Conservation (phyloP, 2,329 filamentous ascomycete species). For the Dothidotthia symphoricarpi region DNA sequence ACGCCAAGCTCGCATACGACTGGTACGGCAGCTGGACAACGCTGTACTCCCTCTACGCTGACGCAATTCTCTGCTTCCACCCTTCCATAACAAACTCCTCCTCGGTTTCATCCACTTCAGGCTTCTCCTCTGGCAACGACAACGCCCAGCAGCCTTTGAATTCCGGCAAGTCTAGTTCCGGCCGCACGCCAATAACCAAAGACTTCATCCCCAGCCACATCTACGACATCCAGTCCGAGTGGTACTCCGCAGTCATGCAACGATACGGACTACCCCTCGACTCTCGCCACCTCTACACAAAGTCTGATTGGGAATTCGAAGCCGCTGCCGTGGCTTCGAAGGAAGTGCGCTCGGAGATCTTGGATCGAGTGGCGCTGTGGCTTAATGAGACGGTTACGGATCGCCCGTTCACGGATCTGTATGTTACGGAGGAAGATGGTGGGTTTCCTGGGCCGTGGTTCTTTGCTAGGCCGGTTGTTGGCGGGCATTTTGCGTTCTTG, state of each 20-base stretch:
- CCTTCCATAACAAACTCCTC: slow-evolving; percentile 48
- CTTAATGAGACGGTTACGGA: slow-evolving; percentile 78
- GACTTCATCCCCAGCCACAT: slow-evolving; percentile 71
- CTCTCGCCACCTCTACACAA: slow-evolving; percentile 78
- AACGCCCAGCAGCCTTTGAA: slow-evolving; percentile 23
- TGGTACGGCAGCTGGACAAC: slow-evolving; percentile 80
- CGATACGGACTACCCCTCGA: slow-evolving; percentile 81
- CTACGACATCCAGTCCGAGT: slow-evolving; percentile 76
- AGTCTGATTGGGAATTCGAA: slow-evolving; percentile 91
- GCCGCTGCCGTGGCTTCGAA: slow-evolving; percentile 74
- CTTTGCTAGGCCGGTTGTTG: slow-evolving; percentile 79
- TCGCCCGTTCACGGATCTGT: slow-evolving; percentile 76
- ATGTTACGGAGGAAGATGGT: slow-evolving; percentile 74
- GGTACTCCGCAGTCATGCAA: slow-evolving; percentile 77
- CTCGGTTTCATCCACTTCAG: slow-evolving; percentile 1
- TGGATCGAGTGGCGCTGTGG: slow-evolving; percentile 74
- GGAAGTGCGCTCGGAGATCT: slow-evolving; percentile 66
- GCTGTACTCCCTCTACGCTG: slow-evolving; percentile 81
- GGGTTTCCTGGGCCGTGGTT: slow-evolving; percentile 73
- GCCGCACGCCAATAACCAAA: slow-evolving; percentile 32
- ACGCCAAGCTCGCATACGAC: slow-evolving; percentile 77
- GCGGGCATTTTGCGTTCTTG: slow-evolving; percentile 81
- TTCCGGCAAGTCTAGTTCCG: slow-evolving; percentile 7
- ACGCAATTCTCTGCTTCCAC: slow-evolving; percentile 79
- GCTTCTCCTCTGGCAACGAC: slow-evolving; percentile 9